phyloP scores from a whole-genome alignment of 2,329 filamentous ascomycete genomes.

The Neurospora crassa region DNA sequence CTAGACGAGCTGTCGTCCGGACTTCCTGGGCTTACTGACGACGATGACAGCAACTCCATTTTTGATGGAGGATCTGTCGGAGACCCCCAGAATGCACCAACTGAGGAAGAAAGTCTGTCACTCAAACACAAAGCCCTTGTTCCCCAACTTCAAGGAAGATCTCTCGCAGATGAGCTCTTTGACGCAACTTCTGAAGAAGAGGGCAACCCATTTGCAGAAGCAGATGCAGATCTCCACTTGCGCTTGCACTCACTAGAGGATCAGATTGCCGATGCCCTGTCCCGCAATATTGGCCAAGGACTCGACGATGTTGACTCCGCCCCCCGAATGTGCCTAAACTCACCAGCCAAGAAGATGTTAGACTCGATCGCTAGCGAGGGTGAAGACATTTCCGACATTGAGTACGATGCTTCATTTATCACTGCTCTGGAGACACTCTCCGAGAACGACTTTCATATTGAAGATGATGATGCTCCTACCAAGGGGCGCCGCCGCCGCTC shows the following conservation, averaged over 20 bases:
- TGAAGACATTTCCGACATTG: background rate
- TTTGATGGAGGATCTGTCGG: background rate
- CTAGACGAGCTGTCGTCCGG: background rate
- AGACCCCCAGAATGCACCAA: background rate
- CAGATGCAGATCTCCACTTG: background rate
- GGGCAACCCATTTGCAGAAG: background rate
- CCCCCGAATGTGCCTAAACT: background rate
- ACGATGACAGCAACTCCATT: background rate
- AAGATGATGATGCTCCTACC: background rate
- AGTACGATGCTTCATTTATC: background rate
- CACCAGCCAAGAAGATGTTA: background rate
- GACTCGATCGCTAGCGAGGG: background rate
- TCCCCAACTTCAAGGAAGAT: background rate
- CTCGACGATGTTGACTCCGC: background rate
- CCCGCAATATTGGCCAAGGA: background rate
- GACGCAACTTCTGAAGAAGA: background rate
- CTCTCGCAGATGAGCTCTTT: background rate
- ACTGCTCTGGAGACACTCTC: background rate
- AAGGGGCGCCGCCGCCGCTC: background rate
- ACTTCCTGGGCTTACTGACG: background rate
- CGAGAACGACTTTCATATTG: background rate
- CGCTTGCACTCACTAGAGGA: background rate
- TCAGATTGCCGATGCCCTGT: background rate
- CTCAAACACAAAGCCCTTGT: background rate
- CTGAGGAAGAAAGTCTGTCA: background rate